phyloP scores from a whole-genome alignment of 768 basidiomycete species.

The Tubosaeta sp. region DNA sequence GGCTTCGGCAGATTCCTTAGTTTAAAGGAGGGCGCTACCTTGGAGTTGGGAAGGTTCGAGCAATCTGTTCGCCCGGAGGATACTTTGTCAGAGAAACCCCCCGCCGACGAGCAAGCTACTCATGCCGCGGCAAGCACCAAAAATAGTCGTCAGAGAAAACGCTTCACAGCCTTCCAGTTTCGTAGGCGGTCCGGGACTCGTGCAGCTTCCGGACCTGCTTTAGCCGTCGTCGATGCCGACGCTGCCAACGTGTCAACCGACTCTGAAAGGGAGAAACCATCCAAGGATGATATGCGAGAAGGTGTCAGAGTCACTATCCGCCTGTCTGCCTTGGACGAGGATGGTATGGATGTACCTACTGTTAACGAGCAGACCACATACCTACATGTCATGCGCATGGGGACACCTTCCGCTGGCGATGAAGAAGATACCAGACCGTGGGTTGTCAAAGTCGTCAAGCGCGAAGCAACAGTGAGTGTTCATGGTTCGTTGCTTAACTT shows the following conservation, averaged over 20 bases:
- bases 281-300: conserved; percentile 46
- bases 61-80: conserved; percentile 19
- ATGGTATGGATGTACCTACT: conserved; percentile 60
- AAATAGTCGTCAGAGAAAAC: conserved; percentile 36
- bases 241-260: conserved; percentile 30
- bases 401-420: conserved; percentile 36
- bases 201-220: conserved; percentile 68
- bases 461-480: conserved; percentile 71
- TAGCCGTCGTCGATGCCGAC: conserved; percentile 74
- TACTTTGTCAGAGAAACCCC: conserved; percentile 7
- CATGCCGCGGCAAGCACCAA: conserved; percentile 13
- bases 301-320: conserved; percentile 78
- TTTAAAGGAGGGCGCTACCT: conserved; percentile 70
- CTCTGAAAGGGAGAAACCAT: conserved; percentile 39
- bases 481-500: background rate
- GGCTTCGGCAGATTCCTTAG: conserved; percentile 76
- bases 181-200: conserved; percentile 50
- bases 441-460: conserved; percentile 90
- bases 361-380: conserved; percentile 89
- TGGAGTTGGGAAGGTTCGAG: conserved; percentile 80
- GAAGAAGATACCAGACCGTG: conserved; percentile 69
- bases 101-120: conserved; percentile 9
- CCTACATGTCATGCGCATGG: conserved; percentile 76
- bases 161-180: conserved; percentile 68
- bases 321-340: conserved; percentile 76